These are phyloP conservation scores for Geotrichum restrictum DNA, from an alignment of 1,139 yeast genomes.

Conservation along the genomic window DNA sequence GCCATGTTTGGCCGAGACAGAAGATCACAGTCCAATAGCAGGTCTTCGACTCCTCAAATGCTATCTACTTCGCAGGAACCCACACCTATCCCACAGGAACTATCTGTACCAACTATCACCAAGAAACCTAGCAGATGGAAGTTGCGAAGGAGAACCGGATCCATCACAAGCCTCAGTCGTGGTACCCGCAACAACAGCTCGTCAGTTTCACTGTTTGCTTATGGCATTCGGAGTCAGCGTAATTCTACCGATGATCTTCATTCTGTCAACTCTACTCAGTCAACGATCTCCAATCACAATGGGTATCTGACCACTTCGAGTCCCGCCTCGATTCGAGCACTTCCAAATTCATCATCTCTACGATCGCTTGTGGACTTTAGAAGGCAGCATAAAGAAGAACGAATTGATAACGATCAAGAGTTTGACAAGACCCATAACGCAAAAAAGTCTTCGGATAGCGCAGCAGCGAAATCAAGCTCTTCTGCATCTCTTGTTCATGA, in stretches of 20 bases:
- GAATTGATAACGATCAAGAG: background rate
- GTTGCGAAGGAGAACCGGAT: constrained; percentile 13
- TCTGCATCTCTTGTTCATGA: background rate
- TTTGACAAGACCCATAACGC: background rate
- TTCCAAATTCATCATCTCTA: constrained; percentile 15
- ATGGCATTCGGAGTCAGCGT: constrained; percentile 9
- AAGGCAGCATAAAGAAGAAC: background rate
- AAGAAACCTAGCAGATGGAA: constrained; percentile 11
- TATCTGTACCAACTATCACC: background rate
- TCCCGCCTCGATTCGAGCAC: constrained; percentile 4
- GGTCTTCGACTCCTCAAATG: constrained; percentile 14
- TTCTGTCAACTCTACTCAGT: constrained; percentile 2
- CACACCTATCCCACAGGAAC: background rate
- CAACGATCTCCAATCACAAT: background rate
- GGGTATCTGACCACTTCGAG: background rate
- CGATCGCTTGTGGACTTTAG: constrained; percentile 16
- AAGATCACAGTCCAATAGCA: constrained; percentile 1
- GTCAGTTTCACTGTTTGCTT: constrained; percentile 11
- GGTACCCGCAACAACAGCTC: constrained; percentile 7
- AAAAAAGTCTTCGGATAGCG: constrained; percentile 8
- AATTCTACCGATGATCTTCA: constrained; percentile 13
- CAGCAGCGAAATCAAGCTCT: background rate
- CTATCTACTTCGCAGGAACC: background rate
- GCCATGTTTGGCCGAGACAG: constrained; percentile 8
- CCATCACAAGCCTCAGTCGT: constrained; percentile 13